These are phyloP conservation scores for Paspalum notatum DNA, from an alignment of 176 grass and related monocot genomes.

Conservation along the genomic window DNA sequence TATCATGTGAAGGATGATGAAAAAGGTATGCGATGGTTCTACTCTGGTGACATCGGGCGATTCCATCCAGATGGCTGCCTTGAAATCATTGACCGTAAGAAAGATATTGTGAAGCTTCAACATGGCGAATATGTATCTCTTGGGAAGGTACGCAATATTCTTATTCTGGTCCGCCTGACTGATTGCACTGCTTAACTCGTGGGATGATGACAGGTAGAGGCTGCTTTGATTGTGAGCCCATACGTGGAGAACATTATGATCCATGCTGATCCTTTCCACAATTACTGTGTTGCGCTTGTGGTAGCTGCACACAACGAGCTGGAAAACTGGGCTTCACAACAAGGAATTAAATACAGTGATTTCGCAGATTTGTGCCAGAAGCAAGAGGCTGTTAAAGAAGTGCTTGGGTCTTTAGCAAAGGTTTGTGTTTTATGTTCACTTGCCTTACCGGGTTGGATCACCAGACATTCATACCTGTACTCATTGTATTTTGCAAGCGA, in stretches of 20 bases:
- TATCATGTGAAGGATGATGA: conserved; percentile 71
- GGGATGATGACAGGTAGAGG: conserved; percentile 69
- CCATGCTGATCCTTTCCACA: conserved; percentile 87
- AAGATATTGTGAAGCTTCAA: conserved; percentile 98
- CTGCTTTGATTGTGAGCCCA: conserved; percentile 70
- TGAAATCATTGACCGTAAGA: conserved; percentile 97
- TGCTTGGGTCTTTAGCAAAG: conserved; percentile 69
- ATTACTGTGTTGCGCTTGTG: conserved; percentile 82
- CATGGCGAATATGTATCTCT: conserved; percentile 99
- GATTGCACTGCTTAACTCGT: conserved; percentile 35
- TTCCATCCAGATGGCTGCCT: conserved; percentile 95
- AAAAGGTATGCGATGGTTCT: conserved; percentile 89
- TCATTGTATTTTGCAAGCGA: conserved; percentile 4
- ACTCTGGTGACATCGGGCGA: conserved; percentile 84
- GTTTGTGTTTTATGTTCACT: conserved; percentile 52
- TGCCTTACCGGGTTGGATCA: conserved; percentile 20
- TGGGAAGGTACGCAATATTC: conserved; percentile 67
- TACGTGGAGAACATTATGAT: conserved; percentile 96
- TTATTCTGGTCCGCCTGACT: conserved; percentile 32
- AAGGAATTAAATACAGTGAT: conserved; percentile 61
- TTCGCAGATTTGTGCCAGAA: conserved; percentile 83
- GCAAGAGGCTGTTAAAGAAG: conserved; percentile 80
- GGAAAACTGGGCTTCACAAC: conserved; percentile 69
- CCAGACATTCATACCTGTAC: conserved; percentile 3
- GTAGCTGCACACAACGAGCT: conserved; percentile 61